A percentile compares a stretch with the other conserved stretches of the same genome.
phyloP scores from a whole-genome alignment of 2,329 filamentous ascomycete genomes.

The Aspergillus sp. region DNA sequence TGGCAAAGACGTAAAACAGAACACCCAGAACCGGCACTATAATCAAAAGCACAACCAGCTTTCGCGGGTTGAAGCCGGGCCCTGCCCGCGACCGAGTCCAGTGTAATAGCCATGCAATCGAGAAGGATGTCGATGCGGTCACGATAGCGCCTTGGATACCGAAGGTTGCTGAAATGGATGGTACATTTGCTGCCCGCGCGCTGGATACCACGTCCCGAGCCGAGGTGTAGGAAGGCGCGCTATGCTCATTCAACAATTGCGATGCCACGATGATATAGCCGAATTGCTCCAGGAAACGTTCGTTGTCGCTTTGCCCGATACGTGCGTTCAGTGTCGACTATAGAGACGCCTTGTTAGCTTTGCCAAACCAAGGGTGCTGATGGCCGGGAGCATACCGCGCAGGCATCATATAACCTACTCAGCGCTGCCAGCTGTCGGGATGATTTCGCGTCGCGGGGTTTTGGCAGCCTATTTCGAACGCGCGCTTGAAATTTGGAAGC shows the following conservation, averaged over 20 bases:
- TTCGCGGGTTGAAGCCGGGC: conserved; percentile 32
- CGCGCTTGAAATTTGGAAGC: conserved; percentile 40
- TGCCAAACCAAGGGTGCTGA: background rate
- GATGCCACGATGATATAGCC: conserved; percentile 89
- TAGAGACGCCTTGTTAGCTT: background rate
- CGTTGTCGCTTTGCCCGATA: conserved; percentile 68
- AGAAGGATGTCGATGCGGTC: conserved; percentile 54
- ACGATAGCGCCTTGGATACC: conserved; percentile 57
- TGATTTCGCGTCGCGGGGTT: conserved; percentile 33
- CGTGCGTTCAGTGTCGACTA: conserved; percentile 27
- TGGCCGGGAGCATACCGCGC: conserved; percentile 33
- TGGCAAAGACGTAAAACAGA: conserved; percentile 61
- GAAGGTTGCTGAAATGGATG: conserved; percentile 37
- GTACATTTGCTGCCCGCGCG: conserved; percentile 19
- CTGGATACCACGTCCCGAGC: conserved; percentile 25
- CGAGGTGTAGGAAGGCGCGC: conserved; percentile 32
- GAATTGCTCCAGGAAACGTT: conserved; percentile 82
- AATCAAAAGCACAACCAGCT: conserved; percentile 27
- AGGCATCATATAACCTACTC: conserved; percentile 36
- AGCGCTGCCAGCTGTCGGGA: conserved; percentile 23
- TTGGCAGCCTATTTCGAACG: conserved; percentile 41
- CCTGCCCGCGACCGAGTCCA: conserved; percentile 55
- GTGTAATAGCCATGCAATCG: conserved; percentile 57
- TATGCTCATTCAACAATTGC: conserved; percentile 64
- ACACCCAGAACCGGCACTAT: conserved; percentile 46